Base-by-base conservation (phyloP, 306 rosid species). In the Begonia fuchsioides region DNA sequence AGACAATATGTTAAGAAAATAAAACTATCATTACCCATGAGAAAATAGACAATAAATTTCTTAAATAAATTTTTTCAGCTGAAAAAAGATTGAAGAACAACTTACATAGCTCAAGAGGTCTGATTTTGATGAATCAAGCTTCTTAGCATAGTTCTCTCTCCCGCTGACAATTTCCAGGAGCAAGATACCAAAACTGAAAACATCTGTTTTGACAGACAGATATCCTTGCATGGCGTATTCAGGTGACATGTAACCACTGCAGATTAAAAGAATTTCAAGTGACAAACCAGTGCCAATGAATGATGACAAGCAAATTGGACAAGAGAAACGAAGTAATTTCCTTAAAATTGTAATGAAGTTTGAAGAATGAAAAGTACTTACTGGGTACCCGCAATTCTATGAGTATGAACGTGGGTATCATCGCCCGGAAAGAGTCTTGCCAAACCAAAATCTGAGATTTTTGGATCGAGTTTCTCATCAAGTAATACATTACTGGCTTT, bases 371-470 rank as follows among this genome's bases (percentile, higher is more conserved):
- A 54, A 61, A 59, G 55, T 60, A 87, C 96, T 80, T 67, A 87
- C 96, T 67, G 78, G 60, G 96, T 87, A 62, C 96, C 96, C 3
- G 96, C 61, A 61, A 87, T 80, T 81, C 64, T 73, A 57, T 83
- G 80, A 38, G 96, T 87, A 60, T 83, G 65, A 44, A 80, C 15
- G 50, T 87, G 94, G 54, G 94, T 87, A 53, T 76, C 96, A 9
- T 87, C 96, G 49, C 94, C 96, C 13, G 96, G 93, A 77, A 87
- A 87, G 39, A 87, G 77, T 59, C 94, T 78, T 1, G 96, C 96
- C 72, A 87, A 63, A 41, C 96, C 94, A 48, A 80, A 87, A 72
- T 83, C 94, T 10, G 96, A 69, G 43, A 87, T 87, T 63, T 87
- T 87, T 1, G 94, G 93, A 73, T 63, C 72, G 60, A 87, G 69